These are phyloP conservation scores for Candida orba DNA, from an alignment of 805 yeast genomes.

Conservation along the genomic window DNA sequence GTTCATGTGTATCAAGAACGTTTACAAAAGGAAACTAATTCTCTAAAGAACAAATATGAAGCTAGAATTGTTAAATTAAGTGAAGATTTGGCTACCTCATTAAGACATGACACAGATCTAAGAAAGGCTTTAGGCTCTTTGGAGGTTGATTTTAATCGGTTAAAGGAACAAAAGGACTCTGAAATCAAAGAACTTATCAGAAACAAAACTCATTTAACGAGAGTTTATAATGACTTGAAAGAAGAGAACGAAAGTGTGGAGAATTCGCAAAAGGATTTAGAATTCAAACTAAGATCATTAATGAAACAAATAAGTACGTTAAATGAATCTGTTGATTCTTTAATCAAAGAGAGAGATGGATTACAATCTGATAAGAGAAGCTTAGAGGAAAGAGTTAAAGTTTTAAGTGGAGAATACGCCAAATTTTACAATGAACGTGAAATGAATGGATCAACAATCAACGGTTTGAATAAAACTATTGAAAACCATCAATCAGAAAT, in stretches of 20 bases:
- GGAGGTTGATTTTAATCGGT: conserved; percentile 50
- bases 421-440: conserved; percentile 27
- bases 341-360: conserved; percentile 56
- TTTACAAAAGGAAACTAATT: conserved; percentile 32
- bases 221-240: conserved; percentile 33
- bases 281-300: conserved; percentile 37
- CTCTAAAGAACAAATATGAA: conserved; percentile 33
- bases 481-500: conserved; percentile 26
- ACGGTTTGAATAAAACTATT: conserved; percentile 14
- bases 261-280: conserved; percentile 38
- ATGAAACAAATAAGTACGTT: conserved; percentile 48
- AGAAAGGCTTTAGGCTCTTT: conserved; percentile 58
- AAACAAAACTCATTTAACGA: conserved; percentile 36
- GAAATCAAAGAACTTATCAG: conserved; percentile 32
- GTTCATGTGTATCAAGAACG: conserved; percentile 43
- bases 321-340: conserved; percentile 51
- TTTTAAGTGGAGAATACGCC: conserved; percentile 33
- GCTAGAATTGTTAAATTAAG: conserved; percentile 48
- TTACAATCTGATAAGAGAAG: conserved; percentile 43
- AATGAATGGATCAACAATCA: conserved; percentile 8
- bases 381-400: conserved; percentile 38
- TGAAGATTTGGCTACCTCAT: conserved; percentile 43
- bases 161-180: conserved; percentile 31
- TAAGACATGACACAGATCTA: conserved; percentile 59
- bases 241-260: conserved; percentile 36